phyloP scores from a whole-genome alignment of 1,284 basidiomycete genomes.

The Ganoderma lingzhi region DNA sequence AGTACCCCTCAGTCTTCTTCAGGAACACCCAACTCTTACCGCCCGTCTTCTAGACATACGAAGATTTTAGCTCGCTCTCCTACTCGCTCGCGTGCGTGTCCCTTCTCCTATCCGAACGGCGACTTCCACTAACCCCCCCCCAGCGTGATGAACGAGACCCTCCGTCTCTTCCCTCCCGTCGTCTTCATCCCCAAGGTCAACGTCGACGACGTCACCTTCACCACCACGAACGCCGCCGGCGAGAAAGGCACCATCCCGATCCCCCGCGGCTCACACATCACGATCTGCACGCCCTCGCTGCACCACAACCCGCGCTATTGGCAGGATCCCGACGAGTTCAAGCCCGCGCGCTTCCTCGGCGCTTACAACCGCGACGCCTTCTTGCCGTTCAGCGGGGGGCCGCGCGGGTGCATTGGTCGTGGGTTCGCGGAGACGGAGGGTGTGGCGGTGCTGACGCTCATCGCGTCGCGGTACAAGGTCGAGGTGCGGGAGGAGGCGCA shows the following conservation, averaged over 20 bases:
- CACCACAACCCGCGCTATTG: constrained; percentile 54
- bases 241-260: constrained; percentile 51
- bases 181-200: constrained; percentile 47
- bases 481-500: constrained; percentile 42
- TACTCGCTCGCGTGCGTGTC: constrained; percentile 33
- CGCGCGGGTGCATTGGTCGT: constrained; percentile 51
- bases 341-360: constrained; percentile 50
- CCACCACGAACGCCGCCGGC: constrained; percentile 47
- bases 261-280: constrained; percentile 53
- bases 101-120: neutral
- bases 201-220: constrained; percentile 55
- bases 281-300: constrained; percentile 52
- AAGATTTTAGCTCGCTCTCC: constrained; percentile 23
- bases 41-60: constrained; percentile 22
- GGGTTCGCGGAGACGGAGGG: constrained; percentile 45
- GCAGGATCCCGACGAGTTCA: constrained; percentile 49
- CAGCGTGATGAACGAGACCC: constrained; percentile 66
- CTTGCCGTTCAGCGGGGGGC: constrained; percentile 48
- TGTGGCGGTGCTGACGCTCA: constrained; percentile 33
- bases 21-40: no score
- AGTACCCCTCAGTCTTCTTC: neutral
- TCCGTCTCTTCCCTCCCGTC: constrained; percentile 68
- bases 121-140: neutral
- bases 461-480: constrained; percentile 34
- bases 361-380: constrained; percentile 50